Evolutionary conservation across 345 rosid species (phyloP), one percentile per base, ranked within the genome.

Genomic region (Hibiscus trionum): DNA sequence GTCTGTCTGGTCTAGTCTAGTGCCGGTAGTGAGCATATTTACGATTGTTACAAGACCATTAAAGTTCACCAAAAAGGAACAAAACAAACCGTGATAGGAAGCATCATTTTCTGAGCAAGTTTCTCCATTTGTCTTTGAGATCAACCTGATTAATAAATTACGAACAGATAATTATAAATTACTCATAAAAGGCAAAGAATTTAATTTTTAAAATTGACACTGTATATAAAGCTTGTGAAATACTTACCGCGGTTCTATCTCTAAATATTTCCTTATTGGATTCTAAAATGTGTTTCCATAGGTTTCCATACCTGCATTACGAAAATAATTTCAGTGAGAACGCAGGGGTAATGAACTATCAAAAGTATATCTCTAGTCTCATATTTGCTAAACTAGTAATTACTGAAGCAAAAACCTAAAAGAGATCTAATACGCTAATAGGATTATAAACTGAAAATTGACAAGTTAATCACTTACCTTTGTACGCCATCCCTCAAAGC

Each of bases 71-170:
- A 61, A 16, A 58, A 21, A 58, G 61, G 12, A 58, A 26, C 24
- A 33, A 35, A 11, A 47, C 52, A 0, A 33, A 16, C 1, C 3
- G 31, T 46, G 11, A 46, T 46, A 46, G 0, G 50, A 64, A 11
- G 10, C n/a, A 47, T 82, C 67, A 76, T n/a, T 71, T 73, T 56
- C 66, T 72, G 14, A 58, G 73, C 91, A 86, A 39, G 55, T 85
- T 87, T 75, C 91, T 83, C 95, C 95, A 89, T 26, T 87, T 86
- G 72, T 89, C 91, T 2, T 89, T 89, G 73, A 89, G 77, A 77
- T 87, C 88, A 59, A 80, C 90, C 88, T 87, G 52, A 12, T 46
- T 11, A 10, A 46, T 46, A 21, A 46, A 11, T 11, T 7, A 52
- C 16, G 72, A 74, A 44, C 17, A 70, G 35, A 75, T 26, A 21